Conservation (phyloP, 139 green algal genomes). For the Chlamydomonas incerta region DNA sequence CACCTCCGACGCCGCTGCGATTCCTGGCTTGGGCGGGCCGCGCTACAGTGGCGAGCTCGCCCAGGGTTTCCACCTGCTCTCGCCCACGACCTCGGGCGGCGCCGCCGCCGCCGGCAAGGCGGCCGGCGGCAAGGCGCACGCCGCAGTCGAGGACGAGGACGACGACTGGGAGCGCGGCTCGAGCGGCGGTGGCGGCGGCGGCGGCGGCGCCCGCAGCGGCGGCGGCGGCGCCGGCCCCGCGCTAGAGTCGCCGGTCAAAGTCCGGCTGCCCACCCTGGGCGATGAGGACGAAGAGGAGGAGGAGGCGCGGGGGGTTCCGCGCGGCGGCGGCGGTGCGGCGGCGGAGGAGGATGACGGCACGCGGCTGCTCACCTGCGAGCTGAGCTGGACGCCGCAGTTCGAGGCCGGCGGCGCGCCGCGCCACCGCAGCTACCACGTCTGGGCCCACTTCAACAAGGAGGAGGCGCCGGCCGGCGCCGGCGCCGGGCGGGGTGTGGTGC, state of each 20-base stretch:
- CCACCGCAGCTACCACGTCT: slow-evolving; percentile 35
- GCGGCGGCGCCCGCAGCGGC: too few species aligned
- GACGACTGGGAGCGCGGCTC: slow-evolving; percentile 1
- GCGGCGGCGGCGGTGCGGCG: too few species aligned
- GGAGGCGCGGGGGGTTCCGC: too few species aligned
- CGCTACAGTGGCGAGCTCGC: not conserved
- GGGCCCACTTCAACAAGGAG: slow-evolving; percentile 7
- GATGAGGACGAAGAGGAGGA: not conserved
- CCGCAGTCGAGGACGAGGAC: not conserved
- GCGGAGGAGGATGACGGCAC: not conserved
- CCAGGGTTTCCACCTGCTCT: too few species aligned
- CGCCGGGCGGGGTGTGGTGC: not conserved
- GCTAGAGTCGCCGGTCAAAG: too few species aligned
- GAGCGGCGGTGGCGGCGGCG: not conserved
- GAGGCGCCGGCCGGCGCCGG: not conserved
- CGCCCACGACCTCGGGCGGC: too few species aligned
- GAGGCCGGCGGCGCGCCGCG: not conserved
- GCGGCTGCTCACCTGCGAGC: slow-evolving; percentile 37
- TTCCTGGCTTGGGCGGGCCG: not conserved
- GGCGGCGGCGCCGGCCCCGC: too few species aligned
- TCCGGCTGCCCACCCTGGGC: too few species aligned
- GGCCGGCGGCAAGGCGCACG: not conserved
- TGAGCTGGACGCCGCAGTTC: slow-evolving; percentile 37
- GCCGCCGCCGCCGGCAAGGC: too few species aligned
- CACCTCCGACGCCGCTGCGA: not conserved